phyloP scores from a whole-genome alignment of 768 basidiomycete genomes.

The Cystofilobasidium ferigula region DNA sequence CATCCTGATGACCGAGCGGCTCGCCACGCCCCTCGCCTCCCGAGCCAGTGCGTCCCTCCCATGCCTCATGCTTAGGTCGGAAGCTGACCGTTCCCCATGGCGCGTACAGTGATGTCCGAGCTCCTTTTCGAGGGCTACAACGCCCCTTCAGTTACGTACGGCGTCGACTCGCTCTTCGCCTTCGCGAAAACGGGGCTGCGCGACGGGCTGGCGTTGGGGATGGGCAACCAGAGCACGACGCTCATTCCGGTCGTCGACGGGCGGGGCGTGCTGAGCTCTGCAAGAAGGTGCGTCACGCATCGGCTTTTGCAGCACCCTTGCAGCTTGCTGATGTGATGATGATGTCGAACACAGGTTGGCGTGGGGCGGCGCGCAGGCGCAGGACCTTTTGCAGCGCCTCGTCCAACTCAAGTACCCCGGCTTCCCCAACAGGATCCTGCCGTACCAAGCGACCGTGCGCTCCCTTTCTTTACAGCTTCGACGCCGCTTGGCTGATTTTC shows the following conservation, averaged over 20 bases:
- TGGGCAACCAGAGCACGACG: slow-evolving; percentile 83
- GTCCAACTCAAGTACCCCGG: slow-evolving; percentile 90
- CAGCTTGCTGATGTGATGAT: too few relatives aligned
- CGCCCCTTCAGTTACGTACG: slow-evolving; percentile 74
- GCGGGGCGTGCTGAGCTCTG: slow-evolving; percentile 67
- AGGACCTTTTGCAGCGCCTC: slow-evolving; percentile 83
- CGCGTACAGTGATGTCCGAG: slow-evolving; percentile 70
- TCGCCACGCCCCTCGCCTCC: slow-evolving; percentile 79
- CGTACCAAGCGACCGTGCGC: slow-evolving; percentile 62
- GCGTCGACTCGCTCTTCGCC: slow-evolving; percentile 81
- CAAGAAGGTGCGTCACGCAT: slow-evolving; percentile 58
- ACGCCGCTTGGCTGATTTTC: not conserved
- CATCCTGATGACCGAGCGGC: slow-evolving; percentile 81
- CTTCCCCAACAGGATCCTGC: slow-evolving; percentile 74
- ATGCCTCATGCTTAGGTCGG: too few relatives aligned
- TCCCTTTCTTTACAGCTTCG: not conserved
- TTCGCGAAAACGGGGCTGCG: slow-evolving; percentile 56
- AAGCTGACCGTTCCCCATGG: too few relatives aligned
- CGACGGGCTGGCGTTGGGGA: slow-evolving; percentile 78
- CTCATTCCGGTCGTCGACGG: slow-evolving; percentile 79
- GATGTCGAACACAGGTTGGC: slow-evolving; percentile 55
- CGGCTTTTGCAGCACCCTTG: not conserved
- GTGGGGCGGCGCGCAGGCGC: slow-evolving; percentile 82
- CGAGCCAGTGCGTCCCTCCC: slow-evolving; percentile 54
- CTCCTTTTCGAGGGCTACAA: slow-evolving; percentile 89